Base-by-base conservation (phyloP, 805 yeast genomes). In the Candida vaughaniae region DNA sequence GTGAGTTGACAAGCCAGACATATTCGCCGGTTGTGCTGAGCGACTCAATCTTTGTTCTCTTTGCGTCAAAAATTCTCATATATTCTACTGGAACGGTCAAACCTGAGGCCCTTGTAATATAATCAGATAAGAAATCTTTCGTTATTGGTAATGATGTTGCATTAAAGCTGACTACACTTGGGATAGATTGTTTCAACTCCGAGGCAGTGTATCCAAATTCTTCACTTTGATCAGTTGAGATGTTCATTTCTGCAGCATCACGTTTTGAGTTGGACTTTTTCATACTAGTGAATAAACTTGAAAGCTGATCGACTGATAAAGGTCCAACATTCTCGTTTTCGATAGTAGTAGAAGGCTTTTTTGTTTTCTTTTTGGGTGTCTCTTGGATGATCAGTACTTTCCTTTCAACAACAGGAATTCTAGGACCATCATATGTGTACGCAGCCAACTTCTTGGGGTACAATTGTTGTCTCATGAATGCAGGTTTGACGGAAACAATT, bases 381-480 rank as follows among this genome's bases (percentile, higher is more conserved):
- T 8, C 31, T n/a, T n/a, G n/a, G 10, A 14, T 22, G 7, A 28
- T 33, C 22, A 23, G 19, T 6, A 31, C 6, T 20, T 23, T 26
- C 9, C 25, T 54, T 34, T 54, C 62, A 5, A 66, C 72, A n/a
- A 68, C 67, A 3, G 71, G 69, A 25, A 68, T 60, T 34, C 62
- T 58, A 5, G 73, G 73, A 3, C 60, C 65, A 28, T 55, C 36
- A 2, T 38, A 55, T 16, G 87, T 70, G 52, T 87, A 89, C 14
- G 77, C 73, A 3, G 96, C 96, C 29, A 87, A 85, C 51, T 85
- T 81, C 42, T 67, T 51, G 29, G 77, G 76, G 51, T 87, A 87
- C 39, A 89, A 71, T 49, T 65, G 76, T 62, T 85, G 86, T 54
- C 91, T 77, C 96, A 89, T 89, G 44, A 77, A 69, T 16, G 88